A percentile compares a stretch with the other conserved stretches of the same genome.
Conservation (phyloP, 768 basidiomycete species). For the Hygrophorus pudorinus region DNA sequence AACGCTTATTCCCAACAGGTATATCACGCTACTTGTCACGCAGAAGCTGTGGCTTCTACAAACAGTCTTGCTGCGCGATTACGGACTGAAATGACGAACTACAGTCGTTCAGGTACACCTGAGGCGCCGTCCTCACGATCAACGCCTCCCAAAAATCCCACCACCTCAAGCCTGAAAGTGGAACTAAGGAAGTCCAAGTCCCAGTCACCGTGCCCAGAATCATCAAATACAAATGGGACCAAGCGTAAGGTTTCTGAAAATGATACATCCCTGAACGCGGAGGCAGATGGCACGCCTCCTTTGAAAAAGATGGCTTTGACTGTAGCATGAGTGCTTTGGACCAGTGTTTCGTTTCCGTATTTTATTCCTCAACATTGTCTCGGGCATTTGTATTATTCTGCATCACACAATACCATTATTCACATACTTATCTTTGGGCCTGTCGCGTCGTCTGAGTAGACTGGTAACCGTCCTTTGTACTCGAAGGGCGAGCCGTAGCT, state of each 20-base stretch:
- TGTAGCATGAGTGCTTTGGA: conserved; percentile 11
- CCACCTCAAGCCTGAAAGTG: conserved; percentile 26
- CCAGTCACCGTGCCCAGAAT: conserved; percentile 41
- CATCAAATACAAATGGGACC: conserved; percentile 42
- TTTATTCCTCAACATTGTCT: conserved; percentile 8
- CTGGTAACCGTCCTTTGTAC: too few relatives aligned
- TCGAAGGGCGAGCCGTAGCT: too few relatives aligned
- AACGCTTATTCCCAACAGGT: conserved; percentile 40
- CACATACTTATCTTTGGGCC: neutral
- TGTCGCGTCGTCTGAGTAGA: neutral
- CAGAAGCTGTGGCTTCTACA: conserved; percentile 60
- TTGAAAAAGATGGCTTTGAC: conserved; percentile 56
- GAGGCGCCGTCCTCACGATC: conserved; percentile 36
- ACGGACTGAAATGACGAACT: conserved; percentile 45
- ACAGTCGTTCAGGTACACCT: conserved; percentile 73
- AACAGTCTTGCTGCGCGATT: conserved; percentile 59
- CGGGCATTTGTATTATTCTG: neutral
- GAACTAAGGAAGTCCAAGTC: conserved; percentile 21
- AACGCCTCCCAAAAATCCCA: conserved; percentile 29
- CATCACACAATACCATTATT: neutral
- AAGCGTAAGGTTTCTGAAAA: conserved; percentile 67
- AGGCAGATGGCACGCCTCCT: conserved; percentile 47
- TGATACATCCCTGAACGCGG: conserved; percentile 27
- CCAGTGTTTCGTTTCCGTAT: too few relatives aligned
- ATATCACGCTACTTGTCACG: conserved; percentile 91